Evolutionary conservation across 2,329 filamentous ascomycete species (phyloP).

Genomic region (Penicillium sp.): DNA sequence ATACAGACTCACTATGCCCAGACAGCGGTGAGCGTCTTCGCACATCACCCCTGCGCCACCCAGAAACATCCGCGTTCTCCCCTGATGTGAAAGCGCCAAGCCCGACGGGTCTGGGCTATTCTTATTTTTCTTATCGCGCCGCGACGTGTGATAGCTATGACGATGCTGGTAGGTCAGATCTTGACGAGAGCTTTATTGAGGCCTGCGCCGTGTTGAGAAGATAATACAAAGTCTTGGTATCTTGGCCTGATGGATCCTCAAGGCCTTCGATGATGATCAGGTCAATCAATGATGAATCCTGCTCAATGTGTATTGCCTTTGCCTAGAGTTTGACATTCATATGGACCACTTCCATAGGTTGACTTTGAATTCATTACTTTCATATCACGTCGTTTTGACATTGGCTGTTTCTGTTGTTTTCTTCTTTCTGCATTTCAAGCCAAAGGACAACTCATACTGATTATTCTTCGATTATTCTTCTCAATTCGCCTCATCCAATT

Average conservation of each 20-base stretch:
- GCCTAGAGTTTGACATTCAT: background rate
- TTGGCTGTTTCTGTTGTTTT: background rate
- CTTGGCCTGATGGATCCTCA: constrained; percentile 17
- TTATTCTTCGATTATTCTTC: too few species aligned
- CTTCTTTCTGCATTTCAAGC: background rate
- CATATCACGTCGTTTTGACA: background rate
- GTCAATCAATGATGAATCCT: constrained; percentile 7
- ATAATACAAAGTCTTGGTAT: constrained; percentile 15
- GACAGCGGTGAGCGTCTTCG: background rate
- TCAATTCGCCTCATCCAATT: background rate
- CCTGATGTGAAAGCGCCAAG: constrained; percentile 12
- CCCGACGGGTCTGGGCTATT: constrained; percentile 12
- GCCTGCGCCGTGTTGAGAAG: background rate
- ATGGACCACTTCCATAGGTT: background rate
- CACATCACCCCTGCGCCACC: background rate
- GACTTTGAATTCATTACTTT: background rate
- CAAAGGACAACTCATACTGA: background rate
- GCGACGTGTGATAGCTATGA: constrained; percentile 13
- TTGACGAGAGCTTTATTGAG: constrained; percentile 1
- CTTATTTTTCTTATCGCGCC: constrained; percentile 8
- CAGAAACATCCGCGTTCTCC: background rate
- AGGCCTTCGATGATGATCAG: background rate
- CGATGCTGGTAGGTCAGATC: constrained; percentile 16
- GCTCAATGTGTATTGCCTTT: constrained; percentile 4
- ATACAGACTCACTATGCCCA: constrained; percentile 7